Evolutionary conservation across 1,284 basidiomycete genomes (phyloP).

Genomic region (Ceratobasidium sp.): DNA sequence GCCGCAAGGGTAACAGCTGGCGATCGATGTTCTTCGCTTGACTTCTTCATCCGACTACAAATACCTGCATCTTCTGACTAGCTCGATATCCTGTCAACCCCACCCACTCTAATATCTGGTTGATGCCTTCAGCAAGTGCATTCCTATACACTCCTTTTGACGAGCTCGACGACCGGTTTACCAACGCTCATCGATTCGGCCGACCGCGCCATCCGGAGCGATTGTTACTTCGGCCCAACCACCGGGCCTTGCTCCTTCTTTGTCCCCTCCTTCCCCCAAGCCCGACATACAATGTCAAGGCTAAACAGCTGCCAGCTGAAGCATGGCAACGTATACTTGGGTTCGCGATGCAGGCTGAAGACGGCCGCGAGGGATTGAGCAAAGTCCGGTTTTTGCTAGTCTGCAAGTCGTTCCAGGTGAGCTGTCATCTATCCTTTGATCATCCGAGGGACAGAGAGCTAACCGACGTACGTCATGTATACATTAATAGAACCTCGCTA

Average conservation of each 20-base stretch:
- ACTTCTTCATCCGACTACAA: not conserved
- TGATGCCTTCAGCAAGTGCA: conserved; percentile 33
- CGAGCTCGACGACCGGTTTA: conserved; percentile 44
- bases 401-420: conserved; percentile 79
- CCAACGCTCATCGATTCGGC: conserved; percentile 42
- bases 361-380: conserved; percentile 32
- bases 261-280: conserved; percentile 35
- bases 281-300: conserved; percentile 49
- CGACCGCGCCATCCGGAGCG: conserved; percentile 33
- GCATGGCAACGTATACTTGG: conserved; percentile 75
- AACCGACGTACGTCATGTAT: conserved; percentile 18
- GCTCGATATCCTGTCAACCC: not conserved
- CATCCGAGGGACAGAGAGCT: conserved; percentile 9
- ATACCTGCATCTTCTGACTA: not conserved
- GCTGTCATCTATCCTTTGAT: conserved; percentile 54
- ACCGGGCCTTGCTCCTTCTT: conserved; percentile 26
- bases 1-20: conserved; percentile 24
- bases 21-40: conserved; percentile 35
- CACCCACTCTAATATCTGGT: not conserved
- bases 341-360: conserved; percentile 60
- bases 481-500: conserved; percentile 70
- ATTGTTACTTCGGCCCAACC: conserved; percentile 34
- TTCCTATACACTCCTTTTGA: conserved; percentile 39
- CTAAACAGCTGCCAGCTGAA: conserved; percentile 69
- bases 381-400: conserved; percentile 66